Percentiles rank a stretch among this genome's conserved stretches.
These are phyloP conservation scores for Hortaea sp. DNA, from an alignment of 2,329 filamentous ascomycete genomes.

Conservation along the genomic window DNA sequence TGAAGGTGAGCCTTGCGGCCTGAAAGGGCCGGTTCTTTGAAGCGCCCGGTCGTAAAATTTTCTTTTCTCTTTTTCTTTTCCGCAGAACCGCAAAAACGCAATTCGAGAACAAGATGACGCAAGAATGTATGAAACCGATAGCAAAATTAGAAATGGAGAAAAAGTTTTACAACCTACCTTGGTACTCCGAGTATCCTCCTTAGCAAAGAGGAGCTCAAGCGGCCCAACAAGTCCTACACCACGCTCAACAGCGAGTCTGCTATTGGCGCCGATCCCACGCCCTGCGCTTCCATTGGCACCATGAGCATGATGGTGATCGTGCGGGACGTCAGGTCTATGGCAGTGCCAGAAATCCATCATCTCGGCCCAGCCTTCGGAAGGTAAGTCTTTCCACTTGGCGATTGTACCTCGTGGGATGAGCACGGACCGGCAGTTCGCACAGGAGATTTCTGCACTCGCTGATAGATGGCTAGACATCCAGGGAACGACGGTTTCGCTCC, in stretches of 20 bases:
- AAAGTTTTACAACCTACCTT: slow-evolving; percentile 29
- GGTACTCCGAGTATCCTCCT: slow-evolving; percentile 51
- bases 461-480: slow-evolving; percentile 33
- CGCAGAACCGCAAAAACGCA: no score
- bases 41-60: slow-evolving; percentile 10
- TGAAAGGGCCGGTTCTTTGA: slow-evolving; percentile 28
- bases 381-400: slow-evolving; percentile 75
- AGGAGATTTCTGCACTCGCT: slow-evolving; percentile 16
- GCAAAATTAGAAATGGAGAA: slow-evolving; percentile 6
- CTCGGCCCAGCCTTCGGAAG: slow-evolving; percentile 96
- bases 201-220: slow-evolving; percentile 61
- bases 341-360: slow-evolving; percentile 99
- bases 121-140: no score
- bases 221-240: slow-evolving; percentile 73
- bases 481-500: slow-evolving; percentile 30
- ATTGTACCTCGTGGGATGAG: slow-evolving; percentile 27
- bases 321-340: slow-evolving; percentile 68
- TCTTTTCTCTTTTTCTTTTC: no score
- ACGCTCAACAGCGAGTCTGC: slow-evolving; percentile 54
- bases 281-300: slow-evolving; percentile 46
- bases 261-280: slow-evolving; percentile 78
- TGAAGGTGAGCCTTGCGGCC: slow-evolving; percentile 19
- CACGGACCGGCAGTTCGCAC: slow-evolving; percentile 16
- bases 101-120: no score
- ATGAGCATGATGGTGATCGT: slow-evolving; percentile 36